Percentiles rank a stretch among this genome's conserved stretches.
These are phyloP conservation scores for Zasmidium citrigriseum DNA, from an alignment of 2,329 filamentous ascomycete species.

Conservation along the genomic window DNA sequence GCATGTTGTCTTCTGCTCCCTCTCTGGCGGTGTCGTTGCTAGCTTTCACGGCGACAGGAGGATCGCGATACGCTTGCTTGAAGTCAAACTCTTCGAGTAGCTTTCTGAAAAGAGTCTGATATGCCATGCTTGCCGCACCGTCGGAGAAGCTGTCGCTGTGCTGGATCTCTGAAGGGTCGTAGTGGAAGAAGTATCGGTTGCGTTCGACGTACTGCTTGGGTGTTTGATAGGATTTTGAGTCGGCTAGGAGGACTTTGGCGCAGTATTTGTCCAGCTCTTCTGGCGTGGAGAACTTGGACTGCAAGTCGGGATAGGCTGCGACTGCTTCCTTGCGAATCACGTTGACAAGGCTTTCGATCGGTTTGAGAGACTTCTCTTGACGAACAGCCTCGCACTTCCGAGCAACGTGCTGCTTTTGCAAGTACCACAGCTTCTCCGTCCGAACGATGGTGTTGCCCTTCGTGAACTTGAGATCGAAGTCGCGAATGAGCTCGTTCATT, in stretches of 20 bases:
- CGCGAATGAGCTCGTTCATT: conserved; percentile 67
- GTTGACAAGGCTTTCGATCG: conserved; percentile 40
- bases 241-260: conserved; percentile 51
- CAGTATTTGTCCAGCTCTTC: conserved; percentile 49
- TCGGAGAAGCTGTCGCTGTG: conserved; percentile 11
- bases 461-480: conserved; percentile 87
- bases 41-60: background rate
- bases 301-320: background rate
- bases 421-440: conserved; percentile 74
- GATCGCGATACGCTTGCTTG: conserved; percentile 11
- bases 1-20: background rate
- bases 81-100: conserved; percentile 11
- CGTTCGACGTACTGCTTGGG: conserved; percentile 57
- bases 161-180: conserved; percentile 16
- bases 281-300: conserved; percentile 3
- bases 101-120: background rate
- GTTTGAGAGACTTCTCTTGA: conserved; percentile 33
- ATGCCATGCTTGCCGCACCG: conserved; percentile 6
- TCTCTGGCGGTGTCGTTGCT: background rate
- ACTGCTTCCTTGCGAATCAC: conserved; percentile 7
- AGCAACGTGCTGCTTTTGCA: conserved; percentile 72
- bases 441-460: conserved; percentile 85
- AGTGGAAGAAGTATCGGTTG: conserved; percentile 60
- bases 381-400: conserved; percentile 50
- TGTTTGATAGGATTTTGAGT: conserved; percentile 60